Conservation (phyloP, 179 eudicot species). For the Silene vulgaris region DNA sequence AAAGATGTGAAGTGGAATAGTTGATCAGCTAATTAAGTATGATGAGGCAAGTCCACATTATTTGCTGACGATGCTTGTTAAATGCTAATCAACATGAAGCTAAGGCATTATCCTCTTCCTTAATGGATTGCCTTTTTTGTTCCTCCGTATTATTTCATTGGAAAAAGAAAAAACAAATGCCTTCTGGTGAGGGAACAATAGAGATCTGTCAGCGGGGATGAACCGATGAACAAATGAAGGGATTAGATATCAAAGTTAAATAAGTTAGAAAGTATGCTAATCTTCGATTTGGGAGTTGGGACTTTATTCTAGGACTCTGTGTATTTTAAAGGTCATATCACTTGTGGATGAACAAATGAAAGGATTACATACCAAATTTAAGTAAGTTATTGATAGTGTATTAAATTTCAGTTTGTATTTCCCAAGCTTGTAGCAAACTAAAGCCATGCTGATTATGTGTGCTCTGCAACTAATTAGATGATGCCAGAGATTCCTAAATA, state of each 20-base stretch:
- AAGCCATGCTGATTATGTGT: background rate
- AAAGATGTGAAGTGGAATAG: too few species aligned
- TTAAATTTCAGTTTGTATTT: background rate
- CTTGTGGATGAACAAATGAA: background rate
- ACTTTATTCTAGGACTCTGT: background rate
- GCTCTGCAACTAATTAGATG: conserved; percentile 7
- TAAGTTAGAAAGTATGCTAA: background rate
- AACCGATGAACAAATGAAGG: too few species aligned
- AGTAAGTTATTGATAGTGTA: background rate
- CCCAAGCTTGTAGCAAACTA: background rate
- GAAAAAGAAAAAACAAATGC: background rate
- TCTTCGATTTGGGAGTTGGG: background rate
- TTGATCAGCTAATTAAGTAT: too few species aligned
- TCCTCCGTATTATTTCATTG: background rate
- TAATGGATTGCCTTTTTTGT: too few species aligned
- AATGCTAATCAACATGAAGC: too few species aligned
- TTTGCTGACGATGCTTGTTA: too few species aligned
- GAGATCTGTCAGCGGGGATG: too few species aligned
- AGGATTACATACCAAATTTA: background rate
- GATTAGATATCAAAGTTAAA: too few species aligned
- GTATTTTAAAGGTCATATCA: background rate
- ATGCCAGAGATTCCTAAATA: background rate
- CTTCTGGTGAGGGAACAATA: too few species aligned
- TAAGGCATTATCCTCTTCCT: too few species aligned
- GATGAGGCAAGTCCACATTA: too few species aligned